These are phyloP conservation scores for Paramecium biaurelia DNA, from an alignment of 73 alveolate genomes.

Conservation along the genomic window DNA sequence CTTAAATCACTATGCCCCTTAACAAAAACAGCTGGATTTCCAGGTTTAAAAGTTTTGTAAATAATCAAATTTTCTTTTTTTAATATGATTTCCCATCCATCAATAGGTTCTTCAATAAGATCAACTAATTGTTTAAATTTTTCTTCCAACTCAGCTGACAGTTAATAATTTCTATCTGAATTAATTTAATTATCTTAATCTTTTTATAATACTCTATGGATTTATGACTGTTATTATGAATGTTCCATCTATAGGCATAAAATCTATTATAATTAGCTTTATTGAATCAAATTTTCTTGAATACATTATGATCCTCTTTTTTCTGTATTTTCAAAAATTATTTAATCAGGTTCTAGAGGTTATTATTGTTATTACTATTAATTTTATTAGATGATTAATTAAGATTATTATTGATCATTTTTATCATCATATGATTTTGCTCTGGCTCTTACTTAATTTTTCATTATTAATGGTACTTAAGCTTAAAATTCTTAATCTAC, in stretches of 20 bases:
- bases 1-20: conserved; percentile 13
- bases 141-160: conserved; percentile 8
- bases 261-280: background rate
- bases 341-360: background rate
- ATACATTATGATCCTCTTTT: background rate
- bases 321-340: background rate
- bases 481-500: conserved; percentile 2
- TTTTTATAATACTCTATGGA: background rate
- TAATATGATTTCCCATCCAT: conserved; percentile 4
- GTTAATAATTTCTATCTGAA: background rate
- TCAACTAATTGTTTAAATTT: background rate
- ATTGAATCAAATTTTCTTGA: background rate
- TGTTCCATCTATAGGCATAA: background rate
- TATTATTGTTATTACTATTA: background rate
- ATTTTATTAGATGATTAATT: background rate
- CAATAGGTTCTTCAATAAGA: background rate
- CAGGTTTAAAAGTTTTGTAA: conserved; percentile 39
- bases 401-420: background rate
- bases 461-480: background rate
- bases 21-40: conserved; percentile 42
- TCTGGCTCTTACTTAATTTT: background rate
- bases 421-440: conserved; percentile 33
- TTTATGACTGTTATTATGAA: background rate
- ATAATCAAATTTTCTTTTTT: conserved; percentile 5
- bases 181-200: background rate